A percentile compares a stretch with the other conserved stretches of the same genome.
Evolutionary conservation across 768 basidiomycete genomes (phyloP).

Genomic region (Amanita pseudoporphyria): DNA sequence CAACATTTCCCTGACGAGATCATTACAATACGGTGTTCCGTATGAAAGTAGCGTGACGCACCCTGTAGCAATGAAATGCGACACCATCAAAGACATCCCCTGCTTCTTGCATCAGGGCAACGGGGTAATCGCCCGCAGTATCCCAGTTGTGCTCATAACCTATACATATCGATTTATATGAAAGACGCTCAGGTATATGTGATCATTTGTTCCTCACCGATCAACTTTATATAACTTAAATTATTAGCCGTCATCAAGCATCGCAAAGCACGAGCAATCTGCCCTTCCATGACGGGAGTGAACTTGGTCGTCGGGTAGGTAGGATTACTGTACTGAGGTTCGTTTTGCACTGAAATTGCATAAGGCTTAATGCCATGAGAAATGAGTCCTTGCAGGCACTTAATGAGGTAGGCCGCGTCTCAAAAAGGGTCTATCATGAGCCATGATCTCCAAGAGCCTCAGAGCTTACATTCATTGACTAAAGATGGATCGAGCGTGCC

Average conservation of each 20-base stretch:
- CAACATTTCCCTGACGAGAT: constrained; percentile 29
- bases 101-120: constrained; percentile 51
- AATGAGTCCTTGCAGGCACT: constrained; percentile 60
- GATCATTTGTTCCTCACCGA: constrained; percentile 28
- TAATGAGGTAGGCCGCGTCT: constrained; percentile 69
- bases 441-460: neutral
- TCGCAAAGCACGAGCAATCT: constrained; percentile 47
- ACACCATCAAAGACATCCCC: constrained; percentile 51
- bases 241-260: constrained; percentile 53
- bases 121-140: constrained; percentile 52
- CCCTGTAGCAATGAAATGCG: constrained; percentile 62
- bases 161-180: constrained; percentile 7
- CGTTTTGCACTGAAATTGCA: constrained; percentile 57
- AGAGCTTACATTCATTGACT: constrained; percentile 34
- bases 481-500: constrained; percentile 46
- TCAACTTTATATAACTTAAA: constrained; percentile 47
- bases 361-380: constrained; percentile 50
- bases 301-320: constrained; percentile 61
- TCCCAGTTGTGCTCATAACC: constrained; percentile 65
- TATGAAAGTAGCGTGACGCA: constrained; percentile 8
- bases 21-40: neutral
- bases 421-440: neutral
- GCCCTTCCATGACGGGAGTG: constrained; percentile 43
- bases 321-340: constrained; percentile 46
- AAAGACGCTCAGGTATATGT: neutral